Base-by-base conservation (phyloP, 228 moss, liverwort and hornwort genomes). In the Sphagnum fallax region DNA sequence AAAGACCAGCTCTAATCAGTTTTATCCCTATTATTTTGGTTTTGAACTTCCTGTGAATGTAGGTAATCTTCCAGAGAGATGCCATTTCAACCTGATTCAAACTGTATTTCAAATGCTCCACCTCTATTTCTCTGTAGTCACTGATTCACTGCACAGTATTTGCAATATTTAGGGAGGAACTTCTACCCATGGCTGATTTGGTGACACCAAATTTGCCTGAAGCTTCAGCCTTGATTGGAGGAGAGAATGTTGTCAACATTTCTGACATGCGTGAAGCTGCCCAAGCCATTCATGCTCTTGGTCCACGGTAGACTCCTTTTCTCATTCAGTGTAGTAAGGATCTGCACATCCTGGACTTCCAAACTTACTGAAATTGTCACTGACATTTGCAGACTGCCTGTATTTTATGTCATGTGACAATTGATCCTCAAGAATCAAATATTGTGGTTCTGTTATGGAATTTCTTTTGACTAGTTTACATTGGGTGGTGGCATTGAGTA, bases 151-250 rank as follows among this genome's bases (percentile, higher is more conserved):
- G 32, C 2, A 32, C 32, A 32, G 32, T 32, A 32, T 32, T 32
- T 32, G 32, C 32, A 32, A 32, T 2, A 32, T 72, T 66, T 83
- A 97, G 97, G 63, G 85, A 88, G 69, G 84, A 82, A 50, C 77
- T 98, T 67, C 84, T 98, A 18, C 93, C 91, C 49, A 76, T 90
- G 63, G 90, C 98, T 53, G 87, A 92, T 79, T 77, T 98, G 53
- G 90, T 98, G 63, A 98, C 98, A 60, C 98, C 94, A 71, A 98
- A 98, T 74, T 75, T 98, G 69, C 66, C 78, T 5, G 98, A 98
- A 82, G 98, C 94, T 53, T 90, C 98, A 16, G 79, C 85, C 59
- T 77, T 98, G 72, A 81, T 86, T 13, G 90, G 90, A 61, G 94
- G 94, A 52, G 74, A 70, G 52, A 74, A 86, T 52, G 89, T 94